These are phyloP conservation scores for Diophrys appendiculata DNA, from an alignment of 73 alveolate species.

Conservation along the genomic window DNA sequence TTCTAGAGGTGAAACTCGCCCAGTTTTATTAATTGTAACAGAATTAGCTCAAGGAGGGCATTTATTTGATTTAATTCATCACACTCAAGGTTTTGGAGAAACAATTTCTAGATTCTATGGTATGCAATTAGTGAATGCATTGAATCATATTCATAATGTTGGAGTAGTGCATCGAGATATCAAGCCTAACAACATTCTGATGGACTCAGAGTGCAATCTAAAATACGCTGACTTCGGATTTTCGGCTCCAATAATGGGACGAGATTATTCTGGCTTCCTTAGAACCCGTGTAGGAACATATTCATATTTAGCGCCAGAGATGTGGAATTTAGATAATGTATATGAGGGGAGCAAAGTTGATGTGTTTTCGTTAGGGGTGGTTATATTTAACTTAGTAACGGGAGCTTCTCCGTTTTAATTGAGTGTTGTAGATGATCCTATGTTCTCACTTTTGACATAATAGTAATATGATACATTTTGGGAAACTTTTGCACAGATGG, in stretches of 20 bases:
- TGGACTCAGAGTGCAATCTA: slow-evolving; percentile 64
- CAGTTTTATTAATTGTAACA: slow-evolving; percentile 24
- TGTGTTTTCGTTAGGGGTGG: slow-evolving; percentile 71
- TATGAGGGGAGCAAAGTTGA: slow-evolving; percentile 68
- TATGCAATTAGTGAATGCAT: slow-evolving; percentile 57
- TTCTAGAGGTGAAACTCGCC: slow-evolving; percentile 23
- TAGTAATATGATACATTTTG: too few species aligned
- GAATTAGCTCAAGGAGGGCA: slow-evolving; percentile 58
- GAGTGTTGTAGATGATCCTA: too few species aligned
- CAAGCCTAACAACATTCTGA: slow-evolving; percentile 76
- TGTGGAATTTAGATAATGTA: slow-evolving; percentile 22
- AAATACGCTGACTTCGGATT: slow-evolving; percentile 86
- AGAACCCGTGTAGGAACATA: slow-evolving; percentile 50
- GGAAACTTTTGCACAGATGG: too few species aligned
- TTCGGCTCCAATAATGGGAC: slow-evolving; percentile 33
- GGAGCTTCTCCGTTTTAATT: slow-evolving; percentile 36
- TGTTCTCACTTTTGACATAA: too few species aligned
- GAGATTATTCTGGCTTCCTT: slow-evolving; percentile 35
- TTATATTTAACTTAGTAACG: slow-evolving; percentile 55
- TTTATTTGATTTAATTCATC: slow-evolving; percentile 41
- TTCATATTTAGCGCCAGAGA: slow-evolving; percentile 71
- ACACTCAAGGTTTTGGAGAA: slow-evolving; percentile 39
- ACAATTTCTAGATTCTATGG: slow-evolving; percentile 40
- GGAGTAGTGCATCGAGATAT: slow-evolving; percentile 80
- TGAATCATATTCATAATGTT: slow-evolving; percentile 56